Evolutionary conservation across 2,329 filamentous ascomycete species (phyloP), one percentile per base, ranked within the genome.

Genomic region (Scedosporium dehoogii): DNA sequence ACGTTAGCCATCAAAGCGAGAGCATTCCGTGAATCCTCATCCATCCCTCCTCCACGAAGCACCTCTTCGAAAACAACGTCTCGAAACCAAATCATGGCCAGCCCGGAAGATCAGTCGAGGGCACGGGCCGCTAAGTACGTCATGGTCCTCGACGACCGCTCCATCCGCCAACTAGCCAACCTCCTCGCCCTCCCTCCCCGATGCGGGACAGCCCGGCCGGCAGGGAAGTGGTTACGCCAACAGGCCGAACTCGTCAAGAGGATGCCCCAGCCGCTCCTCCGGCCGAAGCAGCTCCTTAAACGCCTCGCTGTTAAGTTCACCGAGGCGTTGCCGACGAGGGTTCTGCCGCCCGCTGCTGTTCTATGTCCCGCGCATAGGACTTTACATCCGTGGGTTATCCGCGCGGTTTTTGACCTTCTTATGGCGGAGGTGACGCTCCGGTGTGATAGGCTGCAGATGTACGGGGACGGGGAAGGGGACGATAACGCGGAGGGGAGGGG

Each of bases 341-440:
- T 66, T 41, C 63, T 72, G 1, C 62, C 68, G 1, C 67, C 71
- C 16, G 66, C 65, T 10, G 75, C 76, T 12, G 67, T 72, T 6
- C 70, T 82, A 3, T 83, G 80, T 65, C 14, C 60, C 5, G 67
- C 67, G 3, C 80, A 83, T 66, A 66, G 71, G 25, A 61, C 42
- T 0, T 73, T 83, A 4, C 73, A 81, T 48, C 71, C 77, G 0
- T 73, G 71, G 46, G 65, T 81, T 10, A 75, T 82, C 16, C 75
- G 75, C 53, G 71, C 72, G 18, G 67, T 81, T n/a, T 78, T 78
- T 67, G 58, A 74, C 18, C 70, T 77, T 5, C 58, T 83, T 6
- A 70, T 69, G 0, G 69, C 73, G 6, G 81, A 83, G 68, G 71
- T 73, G 29, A 79, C 74, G 0, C 66, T 67, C 5, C 72, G 71